Base-by-base conservation (phyloP, 176 grass and related monocot species). In the Carex scoparia region DNA sequence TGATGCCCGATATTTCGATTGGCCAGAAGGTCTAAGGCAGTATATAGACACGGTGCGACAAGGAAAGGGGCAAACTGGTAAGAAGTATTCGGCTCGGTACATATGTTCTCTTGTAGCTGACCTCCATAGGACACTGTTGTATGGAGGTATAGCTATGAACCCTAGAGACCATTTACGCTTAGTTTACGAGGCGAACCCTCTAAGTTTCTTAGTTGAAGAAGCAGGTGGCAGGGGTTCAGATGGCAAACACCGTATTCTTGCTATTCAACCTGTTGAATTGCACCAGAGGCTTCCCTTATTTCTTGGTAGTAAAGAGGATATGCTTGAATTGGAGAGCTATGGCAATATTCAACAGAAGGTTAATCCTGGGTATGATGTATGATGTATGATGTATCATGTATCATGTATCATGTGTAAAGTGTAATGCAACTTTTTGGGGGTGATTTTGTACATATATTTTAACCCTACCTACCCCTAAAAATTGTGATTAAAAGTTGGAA, bases 41-140 rank as follows among this genome's bases (percentile, higher is more conserved):
- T 99, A 99, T 60, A 99, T 99, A 23, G 96, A 99, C 81, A 92
- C 85, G 4, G 91, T 99, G 30, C 88, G 96, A 87, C 93, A 95
- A 86, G 96, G 96, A 42, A 93, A 95, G 79, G 96, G 93, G 19
- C 93, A 95, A 61, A 84, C 89, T 83, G 92, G 91, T 0, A 99
- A 99, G 87, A 99, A 94, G 79, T 99, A 99, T 56, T 99, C 96
- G 2, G 91, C 93, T 84, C 91, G 93, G 19, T 99, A 95, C 2
- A 89, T 99, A 69, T 99, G 96, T 79, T 99, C 93, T 1, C 61
- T 95, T 73, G 91, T 99, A 12, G 96, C 96, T 65, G 96, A 99
- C 84, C 90, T 99, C 13, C 96, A 99, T 42, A 87, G 90, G 10
- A 99, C 93, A 0, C 81, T 95, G 48, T 92, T 94, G 55, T 95